Conservation (phyloP, 2,329 filamentous ascomycete species). For the Ophiostoma ulmi region DNA sequence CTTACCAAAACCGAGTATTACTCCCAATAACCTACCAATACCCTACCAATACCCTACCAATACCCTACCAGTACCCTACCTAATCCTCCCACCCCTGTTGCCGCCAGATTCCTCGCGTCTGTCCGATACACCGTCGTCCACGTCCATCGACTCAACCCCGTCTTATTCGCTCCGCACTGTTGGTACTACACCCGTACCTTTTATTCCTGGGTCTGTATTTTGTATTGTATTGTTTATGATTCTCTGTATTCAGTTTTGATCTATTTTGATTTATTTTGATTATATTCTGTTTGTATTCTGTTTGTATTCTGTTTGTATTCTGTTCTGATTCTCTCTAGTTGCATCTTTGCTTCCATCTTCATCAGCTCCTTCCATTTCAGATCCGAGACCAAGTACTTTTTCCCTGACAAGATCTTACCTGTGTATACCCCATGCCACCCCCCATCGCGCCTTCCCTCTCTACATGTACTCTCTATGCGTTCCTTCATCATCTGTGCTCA, state of each 20-base stretch:
- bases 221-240: not conserved
- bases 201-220: not conserved
- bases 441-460: not conserved
- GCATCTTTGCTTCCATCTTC: not conserved
- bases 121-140: not conserved
- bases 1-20: not conserved
- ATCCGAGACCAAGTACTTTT: not conserved
- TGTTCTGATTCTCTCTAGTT: not conserved
- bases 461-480: not conserved
- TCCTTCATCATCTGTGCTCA: not conserved
- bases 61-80: not conserved
- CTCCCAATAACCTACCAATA: not conserved
- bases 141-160: not conserved
- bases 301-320: not conserved
- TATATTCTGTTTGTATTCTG: too few relatives aligned
- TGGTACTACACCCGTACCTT: conserved; percentile 17
- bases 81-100: not conserved
- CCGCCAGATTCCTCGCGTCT: conserved; percentile 7
- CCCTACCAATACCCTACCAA: not conserved
- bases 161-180: conserved; percentile 12
- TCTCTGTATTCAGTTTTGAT: too few relatives aligned
- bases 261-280: too few relatives aligned
- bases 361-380: not conserved
- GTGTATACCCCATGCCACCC: too few relatives aligned
- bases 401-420: not conserved